Base-by-base conservation (phyloP, 345 rosid genomes). In the Ailanthus altissimus region DNA sequence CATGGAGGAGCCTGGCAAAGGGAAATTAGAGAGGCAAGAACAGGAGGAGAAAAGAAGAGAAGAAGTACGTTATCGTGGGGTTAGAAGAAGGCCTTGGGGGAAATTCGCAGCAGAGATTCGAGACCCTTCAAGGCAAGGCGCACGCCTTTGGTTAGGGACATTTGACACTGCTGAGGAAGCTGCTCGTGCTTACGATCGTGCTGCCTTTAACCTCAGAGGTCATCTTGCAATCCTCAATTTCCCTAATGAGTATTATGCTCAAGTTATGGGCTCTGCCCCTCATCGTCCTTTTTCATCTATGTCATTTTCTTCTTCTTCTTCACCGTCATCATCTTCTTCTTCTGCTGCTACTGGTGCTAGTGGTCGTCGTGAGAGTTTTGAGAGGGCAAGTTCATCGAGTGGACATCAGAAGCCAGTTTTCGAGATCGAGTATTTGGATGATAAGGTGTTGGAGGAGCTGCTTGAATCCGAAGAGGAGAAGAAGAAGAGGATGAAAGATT, bases 81-180 rank as follows among this genome's bases (percentile, higher is more conserved):
- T 94, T 23, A 82, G 98, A 45, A 86, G 88, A 71, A 77, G 98
- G 74, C 97, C 97, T 0, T 92, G 98, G 98, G 98, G 98, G 0
- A 94, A 94, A 81, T 94, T 76, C 5, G 98, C 98, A 0, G 93
- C 98, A 0, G 98, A 94, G 78, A 94, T 94, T 25, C 83, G 97
- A 61, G 98, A 94, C 75, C 89, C 98, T 0, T 73, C 87, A 1
- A 88, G 92, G 82, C 89, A 85, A 6, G 97, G 98, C 0, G 91
- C 88, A 2, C 89, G 98, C 28, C 74, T 81, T 58, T 94, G 98
- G 98, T 88, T 94, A 2, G 98, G 98, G 59, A 94, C 98, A 28
- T 94, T 89, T 47, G 94, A 92, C 10, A 92, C 96, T 0, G 97
- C 97, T 0, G 97, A 88, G 82, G 91, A 89, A 18, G 97, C 98